These are phyloP conservation scores for Apiotrichum brassicae DNA, from an alignment of 1,284 basidiomycete species.

Conservation along the genomic window DNA sequence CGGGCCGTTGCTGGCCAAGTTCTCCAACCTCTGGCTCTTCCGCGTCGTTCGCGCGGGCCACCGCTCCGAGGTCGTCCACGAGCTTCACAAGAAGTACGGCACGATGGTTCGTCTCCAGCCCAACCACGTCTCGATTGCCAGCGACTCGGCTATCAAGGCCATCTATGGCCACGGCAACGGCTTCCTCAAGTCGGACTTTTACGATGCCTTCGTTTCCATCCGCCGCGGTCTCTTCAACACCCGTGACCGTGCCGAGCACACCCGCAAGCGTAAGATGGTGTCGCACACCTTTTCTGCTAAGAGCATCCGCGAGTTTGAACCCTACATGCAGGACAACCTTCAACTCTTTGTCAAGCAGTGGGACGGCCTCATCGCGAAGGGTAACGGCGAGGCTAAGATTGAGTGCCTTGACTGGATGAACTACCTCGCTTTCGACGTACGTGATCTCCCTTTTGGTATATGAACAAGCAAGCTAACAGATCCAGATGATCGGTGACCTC, in stretches of 20 bases:
- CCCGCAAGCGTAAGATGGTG: constrained; percentile 82
- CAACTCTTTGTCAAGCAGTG: constrained; percentile 62
- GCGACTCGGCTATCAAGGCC: constrained; percentile 65
- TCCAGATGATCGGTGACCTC: constrained; percentile 64
- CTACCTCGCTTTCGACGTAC: constrained; percentile 71
- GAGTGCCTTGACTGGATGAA: constrained; percentile 71
- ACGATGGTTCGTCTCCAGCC: constrained; percentile 78
- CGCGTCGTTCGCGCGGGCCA: constrained; percentile 61
- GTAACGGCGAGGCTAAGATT: constrained; percentile 54
- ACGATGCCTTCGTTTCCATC: constrained; percentile 72
- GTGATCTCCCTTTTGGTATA: neutral
- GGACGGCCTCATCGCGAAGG: constrained; percentile 63
- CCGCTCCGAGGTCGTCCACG: constrained; percentile 68
- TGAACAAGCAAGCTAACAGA: neutral
- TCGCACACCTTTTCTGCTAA: constrained; percentile 68
- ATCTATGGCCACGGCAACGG: constrained; percentile 71
- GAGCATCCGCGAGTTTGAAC: constrained; percentile 62
- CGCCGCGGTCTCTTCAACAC: constrained; percentile 49
- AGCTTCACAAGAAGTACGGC: constrained; percentile 68
- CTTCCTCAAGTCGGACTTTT: constrained; percentile 61
- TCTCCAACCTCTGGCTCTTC: constrained; percentile 72
- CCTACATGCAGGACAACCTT: constrained; percentile 66
- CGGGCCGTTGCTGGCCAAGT: constrained; percentile 68
- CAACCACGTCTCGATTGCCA: constrained; percentile 75
- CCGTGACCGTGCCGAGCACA: constrained; percentile 71